Base-by-base conservation (phyloP, 1,139 yeast genomes). In the Dujonia santamariae region DNA sequence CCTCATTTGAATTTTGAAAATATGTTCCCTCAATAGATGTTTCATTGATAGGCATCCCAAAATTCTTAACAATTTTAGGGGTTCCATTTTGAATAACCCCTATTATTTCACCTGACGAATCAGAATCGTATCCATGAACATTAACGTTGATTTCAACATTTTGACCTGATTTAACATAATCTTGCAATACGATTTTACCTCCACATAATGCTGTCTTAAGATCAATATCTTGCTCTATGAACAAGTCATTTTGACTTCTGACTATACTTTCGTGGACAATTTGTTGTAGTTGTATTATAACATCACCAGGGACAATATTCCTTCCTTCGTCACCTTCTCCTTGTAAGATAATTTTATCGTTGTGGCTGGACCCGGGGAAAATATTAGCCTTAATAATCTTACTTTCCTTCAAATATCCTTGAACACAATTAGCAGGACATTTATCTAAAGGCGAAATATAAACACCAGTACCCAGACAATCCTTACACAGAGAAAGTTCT, bases 241-340 rank as follows among this genome's bases (percentile, higher is more conserved):
- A 65, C 33, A 79, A 53, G 46, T 78, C 76, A 32, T 68, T 54
- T 36, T 63, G 75, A 37, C 61, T 63, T 48, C 88, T 66, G 15
- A 67, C 64, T 47, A 80, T 73, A 31, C 43, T 56, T 4, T 57
- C 56, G 43, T 68, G 72, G 3, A 55, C 47, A 1, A 48, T 42
- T 43, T 67, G 67, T 14, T 55, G 52, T 28, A 68, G 42, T 31
- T 60, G 63, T 4, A 82, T 72, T 2, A 80, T 58, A 7, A 82
- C 80, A 51, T 82, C 85, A 3, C 90, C 90, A 0, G 88, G 85
- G 1, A 72, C 57, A 2, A 77, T 59, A 42, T 70, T 67, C 23
- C 72, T 57, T 0, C 80, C 82, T 50, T 80, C 84, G 45, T 82
- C 88, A 0, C 80, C 85, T 44, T 75, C 81, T 3, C 79, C 75